phyloP scores from a whole-genome alignment of 441 rosid genomes.

The Pelargonium cotyledonis region DNA sequence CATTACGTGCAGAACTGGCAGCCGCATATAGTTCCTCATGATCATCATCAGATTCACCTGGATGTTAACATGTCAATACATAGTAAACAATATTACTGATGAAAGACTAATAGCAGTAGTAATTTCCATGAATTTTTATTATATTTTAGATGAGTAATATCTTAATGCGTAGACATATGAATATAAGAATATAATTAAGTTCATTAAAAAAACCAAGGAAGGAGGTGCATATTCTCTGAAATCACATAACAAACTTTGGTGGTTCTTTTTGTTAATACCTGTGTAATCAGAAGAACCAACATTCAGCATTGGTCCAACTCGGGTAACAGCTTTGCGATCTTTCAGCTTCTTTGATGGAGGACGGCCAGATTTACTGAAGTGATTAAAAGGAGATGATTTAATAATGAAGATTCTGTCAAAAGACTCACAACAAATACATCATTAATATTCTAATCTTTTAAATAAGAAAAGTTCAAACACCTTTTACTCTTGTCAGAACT shows the following conservation, averaged over 20 bases:
- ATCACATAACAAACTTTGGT: background rate
- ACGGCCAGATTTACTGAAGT: slow-evolving; percentile 77
- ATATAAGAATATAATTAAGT: background rate
- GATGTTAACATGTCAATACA: slow-evolving; percentile 20
- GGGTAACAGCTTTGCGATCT: slow-evolving; percentile 60
- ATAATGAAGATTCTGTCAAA: slow-evolving; percentile 8
- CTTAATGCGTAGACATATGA: background rate
- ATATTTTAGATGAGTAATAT: background rate
- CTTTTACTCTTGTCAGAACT: slow-evolving; percentile 66
- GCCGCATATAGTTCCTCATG: slow-evolving; percentile 74
- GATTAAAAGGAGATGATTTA: slow-evolving; percentile 19
- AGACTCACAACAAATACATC: slow-evolving; percentile 5
- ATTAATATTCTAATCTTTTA: slow-evolving; percentile 6
- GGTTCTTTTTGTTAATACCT: slow-evolving; percentile 31
- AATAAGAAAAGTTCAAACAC: slow-evolving; percentile 22
- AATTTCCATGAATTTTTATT: background rate
- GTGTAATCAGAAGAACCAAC: slow-evolving; percentile 48
- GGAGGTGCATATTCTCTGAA: background rate
- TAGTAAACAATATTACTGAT: background rate
- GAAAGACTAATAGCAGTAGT: background rate
- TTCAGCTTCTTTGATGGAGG: slow-evolving; percentile 66
- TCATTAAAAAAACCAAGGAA: background rate
- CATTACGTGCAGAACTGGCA: slow-evolving; percentile 68
- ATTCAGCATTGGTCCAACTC: slow-evolving; percentile 38
- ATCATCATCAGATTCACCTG: slow-evolving; percentile 92